Evolutionary conservation across 108 stramenopile genomes (phyloP).

Genomic region (Discostella stelligeroides): DNA sequence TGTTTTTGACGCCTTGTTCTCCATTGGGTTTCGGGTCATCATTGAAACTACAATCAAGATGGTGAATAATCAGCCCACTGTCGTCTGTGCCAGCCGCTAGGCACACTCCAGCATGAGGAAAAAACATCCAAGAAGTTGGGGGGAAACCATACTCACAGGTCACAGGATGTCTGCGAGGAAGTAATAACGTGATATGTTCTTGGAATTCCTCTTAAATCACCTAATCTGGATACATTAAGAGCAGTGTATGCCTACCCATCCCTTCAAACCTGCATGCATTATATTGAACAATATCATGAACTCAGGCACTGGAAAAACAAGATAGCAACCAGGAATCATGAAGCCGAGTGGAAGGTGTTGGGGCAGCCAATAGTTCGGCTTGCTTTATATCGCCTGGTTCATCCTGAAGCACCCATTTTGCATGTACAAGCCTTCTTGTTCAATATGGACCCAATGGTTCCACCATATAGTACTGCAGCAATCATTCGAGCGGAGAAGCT

Average conservation of each 20-base stretch:
- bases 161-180: conserved; percentile 14
- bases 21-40: too few species aligned
- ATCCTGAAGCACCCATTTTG: conserved; percentile 14
- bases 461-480: conserved; percentile 8
- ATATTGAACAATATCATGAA: conserved; percentile 1
- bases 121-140: conserved; percentile 18
- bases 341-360: conserved; percentile 9
- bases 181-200: conserved; percentile 13
- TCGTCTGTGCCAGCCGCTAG: too few species aligned
- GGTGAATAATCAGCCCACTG: too few species aligned
- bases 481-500: conserved; percentile 5
- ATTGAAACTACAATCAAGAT: too few species aligned
- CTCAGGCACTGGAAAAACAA: not conserved
- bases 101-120: conserved; percentile 3
- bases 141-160: conserved; percentile 32
- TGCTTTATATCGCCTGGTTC: not conserved
- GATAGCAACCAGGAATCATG: conserved; percentile 15
- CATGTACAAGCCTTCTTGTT: too few species aligned
- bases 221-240: not conserved
- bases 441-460: too few species aligned
- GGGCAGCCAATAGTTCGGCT: not conserved
- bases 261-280: not conserved
- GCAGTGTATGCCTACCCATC: not conserved
- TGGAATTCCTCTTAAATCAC: conserved; percentile 5
- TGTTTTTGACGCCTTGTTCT: too few species aligned